A percentile compares a stretch with the other conserved stretches of the same genome.
Conservation (phyloP, 192 early-diverging fungal genomes). For the Backusella psychrophila region DNA sequence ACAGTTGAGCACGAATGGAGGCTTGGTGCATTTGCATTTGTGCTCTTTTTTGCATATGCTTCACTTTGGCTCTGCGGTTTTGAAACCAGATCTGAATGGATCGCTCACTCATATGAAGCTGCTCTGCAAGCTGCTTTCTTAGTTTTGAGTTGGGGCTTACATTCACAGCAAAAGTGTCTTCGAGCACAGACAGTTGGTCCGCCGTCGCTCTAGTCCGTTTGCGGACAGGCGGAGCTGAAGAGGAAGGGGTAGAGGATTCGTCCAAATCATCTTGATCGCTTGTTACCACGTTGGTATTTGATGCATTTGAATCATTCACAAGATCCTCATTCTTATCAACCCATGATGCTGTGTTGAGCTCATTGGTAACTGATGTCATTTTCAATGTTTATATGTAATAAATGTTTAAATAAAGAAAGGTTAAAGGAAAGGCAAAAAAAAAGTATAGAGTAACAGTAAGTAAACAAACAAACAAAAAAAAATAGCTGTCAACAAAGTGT, state of each 20-base stretch:
- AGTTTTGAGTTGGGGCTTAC: constrained; percentile 63
- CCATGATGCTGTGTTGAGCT: background rate
- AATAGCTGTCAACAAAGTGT: background rate
- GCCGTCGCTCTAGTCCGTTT: constrained; percentile 62
- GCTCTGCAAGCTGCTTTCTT: constrained; percentile 61
- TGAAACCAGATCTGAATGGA: constrained; percentile 84
- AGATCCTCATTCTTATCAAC: background rate
- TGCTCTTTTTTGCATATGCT: constrained; percentile 40
- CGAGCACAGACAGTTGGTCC: constrained; percentile 58
- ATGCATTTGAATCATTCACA: background rate
- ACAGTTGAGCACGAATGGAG: constrained; percentile 15
- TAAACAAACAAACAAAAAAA: background rate
- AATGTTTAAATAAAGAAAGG: background rate
- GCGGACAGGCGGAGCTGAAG: constrained; percentile 9
- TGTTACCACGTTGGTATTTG: background rate
- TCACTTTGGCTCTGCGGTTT: constrained; percentile 73
- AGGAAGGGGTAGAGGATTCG: background rate
- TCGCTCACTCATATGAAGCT: constrained; percentile 55
- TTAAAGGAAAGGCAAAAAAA: background rate
- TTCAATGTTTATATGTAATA: background rate
- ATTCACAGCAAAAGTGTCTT: constrained; percentile 64
- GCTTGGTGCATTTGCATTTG: constrained; percentile 21
- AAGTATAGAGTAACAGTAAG: background rate
- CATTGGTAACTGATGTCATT: background rate
- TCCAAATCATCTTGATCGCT: background rate